Evolutionary conservation across 345 rosid species (phyloP), one percentile per base, ranked within the genome.

Genomic region (Conringia planisiliqua): DNA sequence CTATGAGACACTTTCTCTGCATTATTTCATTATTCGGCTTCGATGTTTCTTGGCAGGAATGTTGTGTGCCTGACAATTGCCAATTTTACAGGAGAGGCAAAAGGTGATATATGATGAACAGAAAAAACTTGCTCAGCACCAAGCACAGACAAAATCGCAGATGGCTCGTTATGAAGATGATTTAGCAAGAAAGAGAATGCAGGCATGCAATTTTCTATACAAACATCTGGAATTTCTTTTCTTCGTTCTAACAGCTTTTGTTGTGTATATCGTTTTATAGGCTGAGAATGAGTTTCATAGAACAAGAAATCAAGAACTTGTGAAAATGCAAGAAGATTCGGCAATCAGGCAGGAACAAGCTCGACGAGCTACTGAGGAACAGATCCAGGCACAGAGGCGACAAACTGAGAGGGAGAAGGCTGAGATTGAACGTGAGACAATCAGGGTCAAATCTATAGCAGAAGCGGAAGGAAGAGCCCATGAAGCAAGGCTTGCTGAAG

Each of bases 381-480:
- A 92, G 75, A 95, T 92, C 79, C 99, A 95, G 81, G 99, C 97
- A 14, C 98, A 90, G 66, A 78, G 85, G 63, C 86, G 93, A 39
- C 98, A 88, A 76, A 92, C 99, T 7, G 96, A 95, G 88, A 89
- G 94, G 85, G 98, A 92, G 81, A 95, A 89, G 76, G 99, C 98
- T 78, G 97, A 95, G 83, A 83, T 95, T 16, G 97, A 95, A 74
- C 95, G 98, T 60, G 98, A 95, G 85, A 95, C 99, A 62, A 92
- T 95, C 75, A 82, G 87, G 67, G 96, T 92, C 75, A 87, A 85
- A 85, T 91, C 97, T 60, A 87, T 95, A 82, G 98, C 99, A 30
- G 98, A 95, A 81, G 99, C 97, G 20, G 98, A 92, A 85, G 99
- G 97, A 74, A 88, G 99, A 82, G 98, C 97, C 58, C 98, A 92